phyloP scores from a whole-genome alignment of 768 basidiomycete genomes.

The Pleurotus giganteus region DNA sequence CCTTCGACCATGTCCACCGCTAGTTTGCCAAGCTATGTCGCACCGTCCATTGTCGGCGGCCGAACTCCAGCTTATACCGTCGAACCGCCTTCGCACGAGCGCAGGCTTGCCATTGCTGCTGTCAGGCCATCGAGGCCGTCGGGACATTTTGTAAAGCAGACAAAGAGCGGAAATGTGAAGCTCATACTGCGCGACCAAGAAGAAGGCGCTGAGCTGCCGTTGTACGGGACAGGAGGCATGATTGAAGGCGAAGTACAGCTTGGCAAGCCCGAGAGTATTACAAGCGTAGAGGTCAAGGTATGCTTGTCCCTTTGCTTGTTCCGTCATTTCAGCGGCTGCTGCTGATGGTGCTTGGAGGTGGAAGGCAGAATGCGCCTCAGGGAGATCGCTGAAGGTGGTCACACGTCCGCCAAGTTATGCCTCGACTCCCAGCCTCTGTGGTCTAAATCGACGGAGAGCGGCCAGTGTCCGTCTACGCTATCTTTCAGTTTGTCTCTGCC shows the following conservation, averaged over 20 bases:
- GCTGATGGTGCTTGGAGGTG: conserved; percentile 35
- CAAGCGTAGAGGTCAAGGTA: conserved; percentile 63
- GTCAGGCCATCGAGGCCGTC: conserved; percentile 36
- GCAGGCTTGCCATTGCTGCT: conserved; percentile 34
- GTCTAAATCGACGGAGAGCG: conserved; percentile 43
- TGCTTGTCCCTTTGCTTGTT: conserved; percentile 18
- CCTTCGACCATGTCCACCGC: conserved; percentile 46
- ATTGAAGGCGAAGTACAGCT: conserved; percentile 60
- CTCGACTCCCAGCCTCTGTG: conserved; percentile 54
- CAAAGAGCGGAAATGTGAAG: conserved; percentile 49
- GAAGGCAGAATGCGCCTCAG: conserved; percentile 58
- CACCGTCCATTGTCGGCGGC: conserved; percentile 29
- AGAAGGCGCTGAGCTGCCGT: conserved; percentile 47
- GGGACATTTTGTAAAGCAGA: conserved; percentile 57
- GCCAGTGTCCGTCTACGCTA: conserved; percentile 50
- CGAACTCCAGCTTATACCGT: conserved; percentile 51
- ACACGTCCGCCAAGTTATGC: conserved; percentile 48
- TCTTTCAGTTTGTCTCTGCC: conserved; percentile 59
- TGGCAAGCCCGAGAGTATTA: conserved; percentile 51
- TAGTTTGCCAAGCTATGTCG: conserved; percentile 49
- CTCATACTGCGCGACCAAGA: conserved; percentile 56
- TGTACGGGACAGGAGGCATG: conserved; percentile 49
- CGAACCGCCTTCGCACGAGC: conserved; percentile 51
- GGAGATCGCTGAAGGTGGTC: conserved; percentile 69
- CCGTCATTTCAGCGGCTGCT: conserved; percentile 6